A percentile compares a stretch with the other conserved stretches of the same genome.
These are phyloP conservation scores for Helotiales sp. DNA, from an alignment of 2,329 filamentous ascomycete genomes.

Conservation along the genomic window DNA sequence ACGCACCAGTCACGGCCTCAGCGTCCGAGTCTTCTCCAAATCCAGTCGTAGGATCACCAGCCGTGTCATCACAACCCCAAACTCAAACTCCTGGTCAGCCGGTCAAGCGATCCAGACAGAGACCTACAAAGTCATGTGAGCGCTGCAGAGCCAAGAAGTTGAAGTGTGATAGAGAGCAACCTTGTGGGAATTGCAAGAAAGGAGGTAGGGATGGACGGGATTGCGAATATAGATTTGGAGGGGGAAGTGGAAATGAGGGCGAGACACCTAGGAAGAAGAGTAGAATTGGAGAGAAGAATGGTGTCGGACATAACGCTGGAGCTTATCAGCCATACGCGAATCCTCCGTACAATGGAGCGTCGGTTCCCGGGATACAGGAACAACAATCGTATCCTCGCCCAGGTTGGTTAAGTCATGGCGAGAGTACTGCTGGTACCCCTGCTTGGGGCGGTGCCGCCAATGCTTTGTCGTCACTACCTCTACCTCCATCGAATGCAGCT, in stretches of 20 bases:
- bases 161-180: conserved; percentile 54
- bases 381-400: not conserved
- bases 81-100: not conserved
- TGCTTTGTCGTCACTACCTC: not conserved
- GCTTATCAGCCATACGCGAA: not conserved
- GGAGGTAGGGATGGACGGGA: conserved; percentile 9
- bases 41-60: not conserved
- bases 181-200: conserved; percentile 53
- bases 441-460: not conserved
- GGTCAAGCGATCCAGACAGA: conserved; percentile 37
- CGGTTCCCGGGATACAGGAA: not conserved
- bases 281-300: not conserved
- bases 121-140: conserved; percentile 57
- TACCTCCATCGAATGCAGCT: not conserved
- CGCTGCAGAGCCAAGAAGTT: conserved; percentile 59
- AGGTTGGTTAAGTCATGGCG: not conserved
- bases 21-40: not conserved
- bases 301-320: not conserved
- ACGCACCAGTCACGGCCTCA: not conserved
- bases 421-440: not conserved
- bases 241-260: conserved; percentile 1
- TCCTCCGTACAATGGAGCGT: not conserved
- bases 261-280: conserved; percentile 5
- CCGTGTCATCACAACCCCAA: not conserved
- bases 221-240: conserved; percentile 6